These are phyloP conservation scores for Aspergillus coremiiformis DNA, from an alignment of 495 filamentous ascomycete species.

Conservation along the genomic window DNA sequence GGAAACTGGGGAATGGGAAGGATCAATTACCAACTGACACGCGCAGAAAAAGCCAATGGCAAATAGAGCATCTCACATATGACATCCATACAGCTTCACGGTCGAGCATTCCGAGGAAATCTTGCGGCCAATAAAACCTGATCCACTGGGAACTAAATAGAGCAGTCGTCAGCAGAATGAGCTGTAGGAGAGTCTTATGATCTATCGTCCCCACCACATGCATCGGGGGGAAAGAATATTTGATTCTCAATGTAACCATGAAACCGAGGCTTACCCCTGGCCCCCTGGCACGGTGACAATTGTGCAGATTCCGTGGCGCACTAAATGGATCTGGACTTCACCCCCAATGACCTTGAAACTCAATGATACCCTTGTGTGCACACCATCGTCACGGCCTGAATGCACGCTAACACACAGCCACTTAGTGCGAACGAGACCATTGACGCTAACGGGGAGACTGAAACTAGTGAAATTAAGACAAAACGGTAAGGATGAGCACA, in stretches of 20 bases:
- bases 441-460: background rate
- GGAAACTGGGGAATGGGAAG: background rate
- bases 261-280: conserved; percentile 4
- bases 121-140: background rate
- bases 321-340: background rate
- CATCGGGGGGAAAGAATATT: background rate
- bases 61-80: background rate
- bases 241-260: background rate
- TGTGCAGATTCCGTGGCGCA: background rate
- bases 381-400: background rate
- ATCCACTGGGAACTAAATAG: background rate
- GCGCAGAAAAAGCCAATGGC: background rate
- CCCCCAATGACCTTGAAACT: background rate
- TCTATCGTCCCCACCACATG: conserved; percentile 1
- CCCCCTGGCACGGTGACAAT: background rate
- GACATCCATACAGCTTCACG: background rate
- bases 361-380: background rate
- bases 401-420: background rate
- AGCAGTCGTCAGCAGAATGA: background rate
- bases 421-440: background rate
- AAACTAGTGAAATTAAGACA: background rate
- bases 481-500: background rate
- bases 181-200: background rate
- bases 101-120: background rate
- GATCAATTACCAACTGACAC: background rate